Base-by-base conservation (phyloP, 2,329 filamentous ascomycete species). In the Tympanopsis confertula region DNA sequence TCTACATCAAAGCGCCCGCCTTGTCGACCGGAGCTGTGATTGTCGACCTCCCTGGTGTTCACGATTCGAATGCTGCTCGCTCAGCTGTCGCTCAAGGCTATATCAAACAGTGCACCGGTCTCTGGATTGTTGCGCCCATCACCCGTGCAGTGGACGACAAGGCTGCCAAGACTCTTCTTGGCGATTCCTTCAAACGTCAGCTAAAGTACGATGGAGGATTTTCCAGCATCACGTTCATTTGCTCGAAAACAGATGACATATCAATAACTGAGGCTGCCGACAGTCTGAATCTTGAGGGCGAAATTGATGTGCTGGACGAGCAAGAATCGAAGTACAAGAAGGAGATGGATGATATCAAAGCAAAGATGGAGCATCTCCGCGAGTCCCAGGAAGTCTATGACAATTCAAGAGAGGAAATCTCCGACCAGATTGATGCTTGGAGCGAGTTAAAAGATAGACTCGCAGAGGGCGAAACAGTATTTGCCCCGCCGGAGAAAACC, bases 41-140 rank as follows among this genome's bases (percentile, higher is more conserved):
- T 38, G 72, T 74, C 13, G 70, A 80, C 48, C 53, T 80, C 7
- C 74, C 74, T 4, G 73, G 74, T 30, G 61, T 73, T 1, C 65
- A 72, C 13, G 75, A 80, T 46, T 66, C 66, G 1, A 80, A 80
- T 47, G 65, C 69, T 3, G 75, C 75, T 24, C 62, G 75, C 36
- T 64, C 68, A 28, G 66, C 70, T 2, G 66, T 80, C 18, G 72
- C 75, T 2, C 61, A 65, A 32, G 60, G 61, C 1, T 81, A 81
- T 44, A 67, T 78, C 54, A 70, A 78, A 47, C 61, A 70, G 42
- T 80, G 74, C 43, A 69, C 67, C 2, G 64, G 68, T 3, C 50
- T 79, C 0, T 80, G 71, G 71, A 70, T 79, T 37, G 68, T 78
- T n/a, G 71, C 74, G 2, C 71, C 72, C 0, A 79, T 81, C 40